Conservation (phyloP, 1,139 yeast genomes). For the Zygosaccharomyces sapae region DNA sequence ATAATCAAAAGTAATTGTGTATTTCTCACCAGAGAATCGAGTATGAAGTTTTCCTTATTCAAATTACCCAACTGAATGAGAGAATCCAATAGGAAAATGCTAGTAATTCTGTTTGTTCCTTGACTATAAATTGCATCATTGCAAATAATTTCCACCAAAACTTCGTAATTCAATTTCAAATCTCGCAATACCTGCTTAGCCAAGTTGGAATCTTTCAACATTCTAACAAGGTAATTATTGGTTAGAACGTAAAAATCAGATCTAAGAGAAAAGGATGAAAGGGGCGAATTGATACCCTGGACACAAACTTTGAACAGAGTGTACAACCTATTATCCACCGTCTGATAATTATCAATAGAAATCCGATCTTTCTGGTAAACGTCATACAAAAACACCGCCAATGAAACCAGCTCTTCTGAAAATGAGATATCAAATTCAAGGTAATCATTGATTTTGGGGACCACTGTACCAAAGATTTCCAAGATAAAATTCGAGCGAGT, state of each 20-base stretch:
- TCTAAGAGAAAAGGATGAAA: slow-evolving; percentile 63
- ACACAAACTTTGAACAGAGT: slow-evolving; percentile 71
- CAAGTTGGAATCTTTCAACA: slow-evolving; percentile 41
- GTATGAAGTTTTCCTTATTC: slow-evolving; percentile 50
- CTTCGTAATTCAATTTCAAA: slow-evolving; percentile 56
- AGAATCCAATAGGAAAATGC: slow-evolving; percentile 68
- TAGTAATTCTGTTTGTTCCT: slow-evolving; percentile 69
- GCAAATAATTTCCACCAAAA: slow-evolving; percentile 60
- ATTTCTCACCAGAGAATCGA: slow-evolving; percentile 58
- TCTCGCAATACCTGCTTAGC: slow-evolving; percentile 48
- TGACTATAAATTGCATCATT: slow-evolving; percentile 79
- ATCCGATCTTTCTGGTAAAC: slow-evolving; percentile 49
- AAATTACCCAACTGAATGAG: slow-evolving; percentile 55
- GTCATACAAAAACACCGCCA: slow-evolving; percentile 68
- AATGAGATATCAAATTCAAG: slow-evolving; percentile 61
- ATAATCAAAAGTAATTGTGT: slow-evolving; percentile 64
- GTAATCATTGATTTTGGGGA: slow-evolving; percentile 74
- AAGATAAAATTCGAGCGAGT: slow-evolving; percentile 59
- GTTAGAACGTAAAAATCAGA: slow-evolving; percentile 75
- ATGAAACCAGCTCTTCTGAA: slow-evolving; percentile 72
- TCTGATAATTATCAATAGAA: slow-evolving; percentile 38
- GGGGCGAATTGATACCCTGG: slow-evolving; percentile 65
- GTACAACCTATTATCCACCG: slow-evolving; percentile 47
- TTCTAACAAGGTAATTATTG: slow-evolving; percentile 59
- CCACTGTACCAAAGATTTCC: slow-evolving; percentile 68